These are phyloP conservation scores for Sclerotinia glacialis DNA, from an alignment of 2,329 filamentous ascomycete species.

Conservation along the genomic window DNA sequence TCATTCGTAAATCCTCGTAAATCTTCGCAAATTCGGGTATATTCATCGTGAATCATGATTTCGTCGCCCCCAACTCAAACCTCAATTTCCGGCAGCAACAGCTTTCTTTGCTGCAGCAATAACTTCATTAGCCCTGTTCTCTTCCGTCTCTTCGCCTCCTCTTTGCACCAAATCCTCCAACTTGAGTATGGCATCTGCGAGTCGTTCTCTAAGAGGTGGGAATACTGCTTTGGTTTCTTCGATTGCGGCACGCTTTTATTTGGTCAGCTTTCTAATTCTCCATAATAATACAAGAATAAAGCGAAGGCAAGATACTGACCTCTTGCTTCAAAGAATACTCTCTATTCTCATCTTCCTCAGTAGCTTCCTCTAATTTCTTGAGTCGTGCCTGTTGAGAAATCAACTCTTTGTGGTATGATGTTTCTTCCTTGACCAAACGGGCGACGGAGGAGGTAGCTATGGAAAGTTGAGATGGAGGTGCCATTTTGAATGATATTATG, in stretches of 20 bases:
- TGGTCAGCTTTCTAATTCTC: not conserved
- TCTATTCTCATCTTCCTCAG: slow-evolving; percentile 67
- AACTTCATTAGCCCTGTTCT: slow-evolving; percentile 51
- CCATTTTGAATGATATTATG: slow-evolving; percentile 53
- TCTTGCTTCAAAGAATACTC: slow-evolving; percentile 82
- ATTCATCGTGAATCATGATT: slow-evolving; percentile 16
- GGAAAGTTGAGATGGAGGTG: slow-evolving; percentile 69
- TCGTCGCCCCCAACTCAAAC: slow-evolving; percentile 3
- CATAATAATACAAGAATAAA: not conserved
- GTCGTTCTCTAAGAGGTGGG: slow-evolving; percentile 66
- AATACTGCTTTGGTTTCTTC: slow-evolving; percentile 86
- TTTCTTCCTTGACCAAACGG: slow-evolving; percentile 88
- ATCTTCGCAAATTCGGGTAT: slow-evolving; percentile 12
- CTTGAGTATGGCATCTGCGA: slow-evolving; percentile 67
- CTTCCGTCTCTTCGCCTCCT: slow-evolving; percentile 47
- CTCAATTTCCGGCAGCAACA: slow-evolving; percentile 48
- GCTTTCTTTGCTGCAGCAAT: slow-evolving; percentile 50
- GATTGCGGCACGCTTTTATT: slow-evolving; percentile 50
- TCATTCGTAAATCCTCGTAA: not conserved
- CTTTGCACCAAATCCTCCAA: slow-evolving; percentile 73
- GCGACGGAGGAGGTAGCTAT: slow-evolving; percentile 78
- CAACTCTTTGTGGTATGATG: slow-evolving; percentile 85
- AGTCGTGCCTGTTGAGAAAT: slow-evolving; percentile 70
- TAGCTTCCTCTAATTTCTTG: slow-evolving; percentile 51
- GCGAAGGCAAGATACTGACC: slow-evolving; percentile 50